Evolutionary conservation across 2,329 filamentous ascomycete species (phyloP).

Genomic region (Ceratocystis ficicola): DNA sequence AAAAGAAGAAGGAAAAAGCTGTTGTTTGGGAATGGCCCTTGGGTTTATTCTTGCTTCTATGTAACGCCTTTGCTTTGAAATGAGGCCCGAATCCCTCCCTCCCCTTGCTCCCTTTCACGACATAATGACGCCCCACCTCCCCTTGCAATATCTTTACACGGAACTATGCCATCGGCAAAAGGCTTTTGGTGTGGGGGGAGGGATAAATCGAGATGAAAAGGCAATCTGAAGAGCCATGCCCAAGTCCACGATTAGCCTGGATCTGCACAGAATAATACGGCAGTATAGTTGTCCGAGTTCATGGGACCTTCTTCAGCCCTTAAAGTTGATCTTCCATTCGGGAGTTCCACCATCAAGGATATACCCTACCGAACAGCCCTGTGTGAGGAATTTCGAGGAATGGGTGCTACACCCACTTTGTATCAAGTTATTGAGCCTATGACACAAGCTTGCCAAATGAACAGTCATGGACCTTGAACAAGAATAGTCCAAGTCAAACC

Average conservation of each 20-base stretch:
- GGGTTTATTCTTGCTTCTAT: neutral
- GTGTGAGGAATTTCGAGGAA: neutral
- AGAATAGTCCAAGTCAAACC: neutral
- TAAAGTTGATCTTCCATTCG: neutral
- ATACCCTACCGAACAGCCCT: neutral
- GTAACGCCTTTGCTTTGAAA: neutral
- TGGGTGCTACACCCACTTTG: neutral
- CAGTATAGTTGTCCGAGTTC: neutral
- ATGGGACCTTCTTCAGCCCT: neutral
- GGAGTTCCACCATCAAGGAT: neutral
- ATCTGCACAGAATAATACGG: neutral
- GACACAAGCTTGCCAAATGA: neutral
- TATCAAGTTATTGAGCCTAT: neutral
- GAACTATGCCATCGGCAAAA: neutral
- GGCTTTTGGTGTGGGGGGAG: neutral
- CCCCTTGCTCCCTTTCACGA: neutral
- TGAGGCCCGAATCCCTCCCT: neutral
- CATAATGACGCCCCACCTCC: neutral
- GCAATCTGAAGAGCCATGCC: neutral
- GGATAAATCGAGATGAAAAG: neutral
- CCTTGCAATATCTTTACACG: neutral
- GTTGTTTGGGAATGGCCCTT: conserved; percentile 1
- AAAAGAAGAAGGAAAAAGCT: neutral
- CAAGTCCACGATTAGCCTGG: neutral
- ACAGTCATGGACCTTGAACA: neutral